Percentiles rank a stretch among this genome's conserved stretches.
phyloP scores from a whole-genome alignment of 192 early-diverging fungal species.

The Oehlia diaphana region DNA sequence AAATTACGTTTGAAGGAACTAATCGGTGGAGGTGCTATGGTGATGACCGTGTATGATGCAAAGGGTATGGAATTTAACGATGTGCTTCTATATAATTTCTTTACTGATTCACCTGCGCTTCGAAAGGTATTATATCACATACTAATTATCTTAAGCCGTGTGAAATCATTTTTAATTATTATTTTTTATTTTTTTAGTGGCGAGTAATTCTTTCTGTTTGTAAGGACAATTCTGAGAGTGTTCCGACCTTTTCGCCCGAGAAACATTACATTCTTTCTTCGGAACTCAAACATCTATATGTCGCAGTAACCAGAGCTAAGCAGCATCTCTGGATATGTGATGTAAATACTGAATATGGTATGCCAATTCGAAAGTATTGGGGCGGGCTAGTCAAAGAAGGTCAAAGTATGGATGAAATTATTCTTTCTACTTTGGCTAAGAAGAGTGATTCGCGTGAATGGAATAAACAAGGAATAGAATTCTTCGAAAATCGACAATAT shows the following conservation, averaged over 20 bases:
- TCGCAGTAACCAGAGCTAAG: slow-evolving; percentile 16
- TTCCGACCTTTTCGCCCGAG: not conserved
- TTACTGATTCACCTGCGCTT: slow-evolving; percentile 16
- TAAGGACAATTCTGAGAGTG: not conserved
- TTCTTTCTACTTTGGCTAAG: not conserved
- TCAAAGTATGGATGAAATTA: not conserved
- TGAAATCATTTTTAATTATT: no score
- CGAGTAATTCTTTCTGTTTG: not conserved
- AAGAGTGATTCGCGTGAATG: not conserved
- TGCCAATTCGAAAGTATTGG: slow-evolving; percentile 20
- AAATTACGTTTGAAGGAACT: not conserved
- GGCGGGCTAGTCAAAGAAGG: not conserved
- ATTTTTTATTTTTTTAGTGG: not conserved
- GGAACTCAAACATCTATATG: slow-evolving; percentile 19
- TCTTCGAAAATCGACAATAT: slow-evolving; percentile 11
- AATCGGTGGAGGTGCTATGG: not conserved
- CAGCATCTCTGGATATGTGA: slow-evolving; percentile 25
- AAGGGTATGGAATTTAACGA: slow-evolving; percentile 31
- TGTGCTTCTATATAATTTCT: slow-evolving; percentile 31
- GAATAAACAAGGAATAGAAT: slow-evolving; percentile 9
- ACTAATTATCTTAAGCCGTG: not conserved
- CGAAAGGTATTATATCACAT: not conserved
- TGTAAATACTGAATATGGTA: not conserved
- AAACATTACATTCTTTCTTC: slow-evolving; percentile 22
- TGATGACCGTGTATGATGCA: slow-evolving; percentile 15